Evolutionary conservation across 345 rosid genomes (phyloP), one percentile per base, ranked within the genome.

Genomic region (Cochlearia excelsa): DNA sequence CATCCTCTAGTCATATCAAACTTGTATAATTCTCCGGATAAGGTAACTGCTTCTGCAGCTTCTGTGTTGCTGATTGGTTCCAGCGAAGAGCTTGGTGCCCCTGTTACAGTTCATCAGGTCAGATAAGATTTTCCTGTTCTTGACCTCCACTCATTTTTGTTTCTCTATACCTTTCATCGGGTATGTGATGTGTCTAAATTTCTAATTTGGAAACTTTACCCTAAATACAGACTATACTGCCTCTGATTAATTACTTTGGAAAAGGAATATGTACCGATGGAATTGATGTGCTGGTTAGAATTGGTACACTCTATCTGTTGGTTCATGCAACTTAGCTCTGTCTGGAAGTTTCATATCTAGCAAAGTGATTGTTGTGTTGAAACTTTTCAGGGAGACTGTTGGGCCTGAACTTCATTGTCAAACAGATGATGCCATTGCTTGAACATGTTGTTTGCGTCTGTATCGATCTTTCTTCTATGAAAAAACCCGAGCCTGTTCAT

Each of bases 31-130:
- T 74, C 86, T 76, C 86, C 86, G 39, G 84, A 84, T 57, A 87
- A 82, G 82, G 81, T 81, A 68, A 82, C 94, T 30, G 89, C 95
- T 9, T 78, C 84, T 48, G 95, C 85, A 78, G 96, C 98, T 70
- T 82, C 98, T 60, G 96, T 91, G 73, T 72, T 91, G 69, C 77
- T 91, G 67, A 82, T 91, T 65, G 82, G 87, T 68, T 87, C 98
- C 38, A 82, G 95, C 61, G 98, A 91, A 80, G 98, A 91, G 82
- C 90, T 87, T 64, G 98, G 96, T 61, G 74, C 74, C 71, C 96
- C 96, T 51, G 71, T 91, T 60, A 85, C 96, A 41, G 78, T 87
- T 60, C 84, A 82, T 79, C 96, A 91, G 97, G 96, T 90, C 70
- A 65, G 60, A 30, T 46, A 74, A 53, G 51, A 46, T 44, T 53